Percentiles rank a stretch among this genome's conserved stretches.
Evolutionary conservation across 2,329 filamentous ascomycete species (phyloP).

Genomic region (Thielaviopsis ethacetica): DNA sequence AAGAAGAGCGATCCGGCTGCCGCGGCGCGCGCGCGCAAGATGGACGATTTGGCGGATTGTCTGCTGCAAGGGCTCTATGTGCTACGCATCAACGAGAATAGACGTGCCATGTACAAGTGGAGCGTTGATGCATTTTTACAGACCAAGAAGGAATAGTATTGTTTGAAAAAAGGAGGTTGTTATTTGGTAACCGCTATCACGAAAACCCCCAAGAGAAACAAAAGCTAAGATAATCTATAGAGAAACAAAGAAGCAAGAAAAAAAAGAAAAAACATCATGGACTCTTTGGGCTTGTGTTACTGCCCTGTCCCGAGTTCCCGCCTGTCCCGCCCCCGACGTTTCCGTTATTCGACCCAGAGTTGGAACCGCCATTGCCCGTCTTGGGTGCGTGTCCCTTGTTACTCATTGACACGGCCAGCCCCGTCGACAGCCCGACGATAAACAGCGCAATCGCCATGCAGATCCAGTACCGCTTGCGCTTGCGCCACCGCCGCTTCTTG

Average conservation of each 20-base stretch:
- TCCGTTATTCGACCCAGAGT: neutral
- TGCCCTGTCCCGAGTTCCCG: slow-evolving; percentile 1
- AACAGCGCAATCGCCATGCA: slow-evolving; percentile 7
- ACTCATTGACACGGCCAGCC: slow-evolving; percentile 10
- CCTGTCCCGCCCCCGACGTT: neutral
- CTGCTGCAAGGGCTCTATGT: slow-evolving; percentile 5
- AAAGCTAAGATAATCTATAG: neutral
- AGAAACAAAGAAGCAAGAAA: neutral
- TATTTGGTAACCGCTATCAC: neutral
- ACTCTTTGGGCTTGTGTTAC: neutral
- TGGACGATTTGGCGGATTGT: slow-evolving; percentile 8
- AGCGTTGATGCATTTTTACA: slow-evolving; percentile 1
- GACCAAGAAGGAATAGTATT: neutral
- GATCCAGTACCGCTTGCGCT: slow-evolving; percentile 11
- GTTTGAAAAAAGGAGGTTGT: neutral
- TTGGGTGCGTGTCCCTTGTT: slow-evolving; percentile 1
- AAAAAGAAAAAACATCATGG: neutral
- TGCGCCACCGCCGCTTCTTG: slow-evolving; percentile 5
- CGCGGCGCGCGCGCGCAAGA: neutral
- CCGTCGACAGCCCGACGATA: slow-evolving; percentile 9
- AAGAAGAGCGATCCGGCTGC: neutral
- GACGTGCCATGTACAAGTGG: neutral
- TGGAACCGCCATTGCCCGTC: neutral
- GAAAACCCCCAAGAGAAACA: neutral
- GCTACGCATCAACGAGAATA: slow-evolving; percentile 6